These are phyloP conservation scores for Planoprotostelium fungivorum DNA, from an alignment of 78 protist species.

Conservation along the genomic window DNA sequence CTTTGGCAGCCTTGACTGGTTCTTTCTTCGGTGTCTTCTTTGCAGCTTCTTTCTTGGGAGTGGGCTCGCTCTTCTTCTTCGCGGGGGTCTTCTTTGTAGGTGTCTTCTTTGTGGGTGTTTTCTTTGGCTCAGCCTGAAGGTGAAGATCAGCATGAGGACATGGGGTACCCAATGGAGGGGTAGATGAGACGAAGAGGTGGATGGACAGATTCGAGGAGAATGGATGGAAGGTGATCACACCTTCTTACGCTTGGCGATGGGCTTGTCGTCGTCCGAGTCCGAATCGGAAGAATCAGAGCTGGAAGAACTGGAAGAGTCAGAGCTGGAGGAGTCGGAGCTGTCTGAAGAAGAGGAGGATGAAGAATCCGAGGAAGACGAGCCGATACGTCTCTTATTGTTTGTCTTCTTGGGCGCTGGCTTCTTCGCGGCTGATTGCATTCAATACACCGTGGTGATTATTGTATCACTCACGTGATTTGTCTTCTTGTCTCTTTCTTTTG, in stretches of 20 bases:
- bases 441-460: no score
- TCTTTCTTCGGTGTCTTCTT: slow-evolving; percentile 3
- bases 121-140: background rate
- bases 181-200: background rate
- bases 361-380: no score
- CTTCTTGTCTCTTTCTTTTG: no score
- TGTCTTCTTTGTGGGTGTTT: background rate
- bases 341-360: background rate
- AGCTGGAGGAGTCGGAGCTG: background rate
- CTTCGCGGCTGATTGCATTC: background rate
- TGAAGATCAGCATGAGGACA: background rate
- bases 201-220: background rate
- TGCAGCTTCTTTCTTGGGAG: slow-evolving; percentile 9
- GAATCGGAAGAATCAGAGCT: background rate
- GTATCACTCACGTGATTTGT: no score
- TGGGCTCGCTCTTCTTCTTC: slow-evolving; percentile 9
- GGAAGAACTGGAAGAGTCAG: background rate
- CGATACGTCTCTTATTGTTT: no score
- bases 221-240: background rate
- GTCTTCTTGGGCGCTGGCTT: background rate
- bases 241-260: background rate
- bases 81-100: slow-evolving; percentile 2
- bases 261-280: background rate
- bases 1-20: background rate
- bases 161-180: background rate